Base-by-base conservation (phyloP, 306 rosid genomes). In the Quercus bicolor region DNA sequence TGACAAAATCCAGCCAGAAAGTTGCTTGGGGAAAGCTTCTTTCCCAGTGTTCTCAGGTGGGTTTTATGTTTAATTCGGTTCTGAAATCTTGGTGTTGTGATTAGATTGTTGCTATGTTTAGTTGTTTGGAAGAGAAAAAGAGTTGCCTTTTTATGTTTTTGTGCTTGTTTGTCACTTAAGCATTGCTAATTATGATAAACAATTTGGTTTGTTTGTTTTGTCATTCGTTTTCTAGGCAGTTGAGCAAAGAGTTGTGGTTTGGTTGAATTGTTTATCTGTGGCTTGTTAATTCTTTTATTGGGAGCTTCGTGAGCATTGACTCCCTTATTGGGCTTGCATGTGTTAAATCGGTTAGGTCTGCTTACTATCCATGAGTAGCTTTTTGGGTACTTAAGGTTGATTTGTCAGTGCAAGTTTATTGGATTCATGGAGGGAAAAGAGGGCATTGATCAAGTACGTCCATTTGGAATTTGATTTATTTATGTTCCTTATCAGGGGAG, bases 1-100 rank as follows among this genome's bases (percentile, higher is more conserved):
- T 79, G 73, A 60, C 91, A 1, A 87, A 86, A 68, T 71, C 80
- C 1, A 73, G 56, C 74, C 84, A 85, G 51, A 89, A 89, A 79
- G 71, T 68, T 68, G 87, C 90, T 4, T 95, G 99, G 99, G 99
- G 94, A 66, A 93, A 84, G 81, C 97, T 95, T 72, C 86, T 95
- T 76, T 95, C 99, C 70, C 99, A 95, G 91, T 90, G 66, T 80
- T 86, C 97, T 54, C 90, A 91, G 99, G 99, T 95, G 81, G 68
- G 66, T 29, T 82, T 88, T 80, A 12, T 79, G 66, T 66, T 21
- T 29, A 31, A 20, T 66, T 66, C 31, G 31, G 29, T 70, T 10
- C 59, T 75, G 77, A 55, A 69, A 48, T 48, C 53, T 18, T 78
- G 72, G 31, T 19, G 26, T 75, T 33, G 34, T 72, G 20, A 59